Percentiles rank a stretch among this genome's conserved stretches.
These are phyloP conservation scores for Globisporangium iwayamae DNA, from an alignment of 352 stramenopile genomes.

Conservation along the genomic window DNA sequence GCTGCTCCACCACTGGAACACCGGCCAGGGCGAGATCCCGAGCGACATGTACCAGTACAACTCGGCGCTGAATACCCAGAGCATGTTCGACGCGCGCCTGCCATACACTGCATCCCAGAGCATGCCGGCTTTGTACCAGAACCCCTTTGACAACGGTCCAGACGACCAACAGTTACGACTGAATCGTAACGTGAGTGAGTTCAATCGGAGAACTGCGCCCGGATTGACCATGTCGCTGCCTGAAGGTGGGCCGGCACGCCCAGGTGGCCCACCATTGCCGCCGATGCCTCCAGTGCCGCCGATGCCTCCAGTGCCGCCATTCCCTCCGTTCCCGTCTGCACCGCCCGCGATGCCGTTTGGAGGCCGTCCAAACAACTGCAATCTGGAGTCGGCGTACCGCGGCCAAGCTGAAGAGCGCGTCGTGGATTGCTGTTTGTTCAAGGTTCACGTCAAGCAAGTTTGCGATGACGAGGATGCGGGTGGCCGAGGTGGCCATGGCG, in stretches of 20 bases:
- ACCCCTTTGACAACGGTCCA: background rate
- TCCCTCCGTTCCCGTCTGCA: conserved; percentile 5
- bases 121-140: background rate
- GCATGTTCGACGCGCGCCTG: conserved; percentile 8
- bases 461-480: conserved; percentile 11
- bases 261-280: background rate
- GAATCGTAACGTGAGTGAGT: background rate
- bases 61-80: conserved; percentile 8
- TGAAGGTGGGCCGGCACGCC: background rate
- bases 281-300: conserved; percentile 16
- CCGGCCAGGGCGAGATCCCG: conserved; percentile 13
- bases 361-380: background rate
- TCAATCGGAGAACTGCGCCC: background rate
- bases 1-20: conserved; percentile 21
- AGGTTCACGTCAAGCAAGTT: conserved; percentile 27
- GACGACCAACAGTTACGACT: background rate
- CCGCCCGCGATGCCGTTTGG: conserved; percentile 1
- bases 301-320: conserved; percentile 14
- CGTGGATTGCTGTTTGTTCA: conserved; percentile 37
- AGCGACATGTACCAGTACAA: conserved; percentile 19
- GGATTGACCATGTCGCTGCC: background rate
- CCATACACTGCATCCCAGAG: conserved; percentile 7
- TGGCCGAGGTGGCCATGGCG: conserved; percentile 17
- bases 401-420: conserved; percentile 23
- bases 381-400: conserved; percentile 20